Conservation (phyloP, 805 yeast species). For the Citeromyces matritensis region DNA sequence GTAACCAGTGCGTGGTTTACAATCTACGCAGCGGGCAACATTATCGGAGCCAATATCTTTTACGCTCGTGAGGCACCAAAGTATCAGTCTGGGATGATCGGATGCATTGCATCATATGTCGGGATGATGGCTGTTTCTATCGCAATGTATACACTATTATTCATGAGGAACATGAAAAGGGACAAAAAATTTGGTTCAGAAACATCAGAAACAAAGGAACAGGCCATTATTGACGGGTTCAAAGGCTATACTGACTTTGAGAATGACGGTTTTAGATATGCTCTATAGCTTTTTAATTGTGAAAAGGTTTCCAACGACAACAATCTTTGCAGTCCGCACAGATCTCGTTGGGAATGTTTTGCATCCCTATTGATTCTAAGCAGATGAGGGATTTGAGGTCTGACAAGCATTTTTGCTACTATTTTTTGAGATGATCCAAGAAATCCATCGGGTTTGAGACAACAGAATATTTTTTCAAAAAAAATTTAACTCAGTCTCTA, state of each 20-base stretch:
- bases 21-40: conserved; percentile 49
- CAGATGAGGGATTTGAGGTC: too few species aligned
- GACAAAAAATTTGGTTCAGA: conserved; percentile 9
- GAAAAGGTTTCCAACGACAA: too few species aligned
- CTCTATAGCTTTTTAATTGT: too few species aligned
- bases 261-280: conserved; percentile 20
- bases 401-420: too few species aligned
- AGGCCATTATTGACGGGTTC: conserved; percentile 11
- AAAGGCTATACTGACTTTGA: conserved; percentile 30
- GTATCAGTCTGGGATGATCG: conserved; percentile 38
- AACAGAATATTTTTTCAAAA: too few species aligned
- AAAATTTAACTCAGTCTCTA: too few species aligned
- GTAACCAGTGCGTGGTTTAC: conserved; percentile 38
- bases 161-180: conserved; percentile 10
- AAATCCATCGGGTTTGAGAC: too few species aligned
- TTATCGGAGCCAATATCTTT: conserved; percentile 63
- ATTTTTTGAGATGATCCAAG: too few species aligned
- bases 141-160: conserved; percentile 11
- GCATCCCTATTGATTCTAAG: too few species aligned
- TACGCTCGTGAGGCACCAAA: conserved; percentile 35
- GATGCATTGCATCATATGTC: conserved; percentile 30
- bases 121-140: conserved; percentile 6
- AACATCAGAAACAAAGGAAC: conserved; percentile 17
- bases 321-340: too few species aligned
- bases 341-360: too few species aligned